These are phyloP conservation scores for Ceratocystiopsis minuta DNA, from an alignment of 2,329 filamentous ascomycete genomes.

Conservation along the genomic window DNA sequence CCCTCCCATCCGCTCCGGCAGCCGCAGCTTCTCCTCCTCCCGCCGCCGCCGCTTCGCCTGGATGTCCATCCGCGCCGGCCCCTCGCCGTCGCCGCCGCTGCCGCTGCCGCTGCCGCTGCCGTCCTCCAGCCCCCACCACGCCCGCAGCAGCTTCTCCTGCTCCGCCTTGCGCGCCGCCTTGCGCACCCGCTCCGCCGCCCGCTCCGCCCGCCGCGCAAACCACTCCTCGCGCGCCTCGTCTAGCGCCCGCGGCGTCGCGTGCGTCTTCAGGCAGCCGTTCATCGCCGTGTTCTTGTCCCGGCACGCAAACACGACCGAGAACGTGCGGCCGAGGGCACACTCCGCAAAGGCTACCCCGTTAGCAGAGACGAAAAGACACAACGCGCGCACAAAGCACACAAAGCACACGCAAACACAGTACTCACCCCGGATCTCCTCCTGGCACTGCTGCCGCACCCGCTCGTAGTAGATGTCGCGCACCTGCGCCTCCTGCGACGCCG, in stretches of 20 bases:
- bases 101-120: neutral
- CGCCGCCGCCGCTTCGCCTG: conserved; percentile 26
- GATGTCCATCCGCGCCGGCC: conserved; percentile 31
- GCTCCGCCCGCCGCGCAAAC: conserved; percentile 62
- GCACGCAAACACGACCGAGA: conserved; percentile 78
- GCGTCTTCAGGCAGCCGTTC: conserved; percentile 83
- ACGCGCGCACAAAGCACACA: neutral
- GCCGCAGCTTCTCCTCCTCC: conserved; percentile 35
- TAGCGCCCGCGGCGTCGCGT: conserved; percentile 70
- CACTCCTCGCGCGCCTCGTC: conserved; percentile 85
- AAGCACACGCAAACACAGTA: neutral
- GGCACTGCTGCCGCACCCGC: conserved; percentile 58
- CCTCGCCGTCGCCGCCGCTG: conserved; percentile 22
- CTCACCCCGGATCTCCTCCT: conserved; percentile 58
- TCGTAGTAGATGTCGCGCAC: conserved; percentile 68
- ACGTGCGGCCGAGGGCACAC: conserved; percentile 71
- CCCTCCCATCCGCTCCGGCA: conserved; percentile 37
- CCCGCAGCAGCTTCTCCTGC: conserved; percentile 46
- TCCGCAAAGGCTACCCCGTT: conserved; percentile 59
- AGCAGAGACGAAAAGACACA: neutral
- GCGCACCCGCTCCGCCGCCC: conserved; percentile 47
- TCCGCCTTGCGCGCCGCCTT: conserved; percentile 40
- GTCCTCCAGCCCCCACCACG: conserved; percentile 44
- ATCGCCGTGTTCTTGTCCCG: conserved; percentile 62
- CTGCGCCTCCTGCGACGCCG: conserved; percentile 63